phyloP scores from a whole-genome alignment of 2,329 filamentous ascomycete species.

The Hypoxylon sp. region DNA sequence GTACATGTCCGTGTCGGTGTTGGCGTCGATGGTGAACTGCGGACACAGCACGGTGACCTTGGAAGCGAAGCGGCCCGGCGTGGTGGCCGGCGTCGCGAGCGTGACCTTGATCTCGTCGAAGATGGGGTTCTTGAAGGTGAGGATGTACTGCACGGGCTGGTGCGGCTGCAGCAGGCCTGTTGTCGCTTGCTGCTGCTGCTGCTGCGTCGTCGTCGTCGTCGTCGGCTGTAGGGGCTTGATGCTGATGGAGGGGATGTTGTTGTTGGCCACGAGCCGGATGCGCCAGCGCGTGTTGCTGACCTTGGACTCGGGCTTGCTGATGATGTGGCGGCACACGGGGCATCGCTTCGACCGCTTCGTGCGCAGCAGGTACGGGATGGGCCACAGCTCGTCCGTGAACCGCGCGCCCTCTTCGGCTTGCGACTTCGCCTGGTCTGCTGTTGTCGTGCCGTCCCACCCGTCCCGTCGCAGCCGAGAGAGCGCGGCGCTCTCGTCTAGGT shows the following conservation, averaged over 20 bases:
- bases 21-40: conserved; percentile 91
- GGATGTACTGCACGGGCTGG: conserved; percentile 75
- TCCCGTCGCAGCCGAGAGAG: conserved; percentile 66
- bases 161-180: conserved; percentile 62
- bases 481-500: conserved; percentile 67
- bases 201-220: conserved; percentile 11
- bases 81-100: conserved; percentile 82
- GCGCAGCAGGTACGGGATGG: conserved; percentile 81
- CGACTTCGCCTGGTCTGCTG: conserved; percentile 56
- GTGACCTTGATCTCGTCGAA: conserved; percentile 91
- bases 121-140: conserved; percentile 92
- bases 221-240: conserved; percentile 66
- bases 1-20: conserved; percentile 78
- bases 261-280: conserved; percentile 87
- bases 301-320: conserved; percentile 93
- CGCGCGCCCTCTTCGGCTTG: conserved; percentile 62
- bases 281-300: conserved; percentile 88
- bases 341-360: conserved; percentile 96
- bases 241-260: conserved; percentile 84
- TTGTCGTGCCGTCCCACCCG: conserved; percentile 71
- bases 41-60: conserved; percentile 93
- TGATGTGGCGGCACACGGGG: conserved; percentile 90
- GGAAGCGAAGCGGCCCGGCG: conserved; percentile 78
- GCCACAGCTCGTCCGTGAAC: conserved; percentile 79
- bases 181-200: too few species aligned